Evolutionary conservation across 73 alveolate genomes (phyloP).

Genomic region (Loxodes magnus): DNA sequence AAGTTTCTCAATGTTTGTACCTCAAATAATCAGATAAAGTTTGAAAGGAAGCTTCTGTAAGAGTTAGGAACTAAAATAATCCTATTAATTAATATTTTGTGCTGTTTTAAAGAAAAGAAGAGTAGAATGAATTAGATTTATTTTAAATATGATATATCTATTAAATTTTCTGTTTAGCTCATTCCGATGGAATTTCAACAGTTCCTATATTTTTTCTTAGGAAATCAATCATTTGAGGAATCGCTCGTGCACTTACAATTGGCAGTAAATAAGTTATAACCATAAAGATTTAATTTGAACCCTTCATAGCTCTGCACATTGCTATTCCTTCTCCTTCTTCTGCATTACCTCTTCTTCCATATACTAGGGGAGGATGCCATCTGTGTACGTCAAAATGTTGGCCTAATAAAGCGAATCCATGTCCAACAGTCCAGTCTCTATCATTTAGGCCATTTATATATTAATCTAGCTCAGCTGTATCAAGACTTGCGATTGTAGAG

Average conservation of each 20-base stretch:
- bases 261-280: conserved; percentile 84
- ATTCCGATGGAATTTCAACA: conserved; percentile 5
- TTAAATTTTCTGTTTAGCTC: too few relatives aligned
- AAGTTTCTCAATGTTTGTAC: too few relatives aligned
- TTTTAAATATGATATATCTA: too few relatives aligned
- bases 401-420: conserved; percentile 28
- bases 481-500: conserved; percentile 17
- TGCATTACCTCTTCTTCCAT: conserved; percentile 98
- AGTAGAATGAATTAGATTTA: too few relatives aligned
- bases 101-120: too few relatives aligned
- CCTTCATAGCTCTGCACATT: conserved; percentile 10
- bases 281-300: background rate
- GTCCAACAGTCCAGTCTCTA: conserved; percentile 42
- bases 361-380: conserved; percentile 94
- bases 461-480: conserved; percentile 24
- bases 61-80: too few relatives aligned
- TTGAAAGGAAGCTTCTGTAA: too few relatives aligned
- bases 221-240: conserved; percentile 69
- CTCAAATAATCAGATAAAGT: too few relatives aligned
- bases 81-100: too few relatives aligned
- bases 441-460: conserved; percentile 25
- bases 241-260: conserved; percentile 87
- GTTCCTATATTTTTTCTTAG: conserved; percentile 4
- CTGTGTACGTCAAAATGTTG: conserved; percentile 94
- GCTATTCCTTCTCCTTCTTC: conserved; percentile 96